These are phyloP conservation scores for Chenopodium formosanum DNA, from an alignment of 148 eudicot species.

Conservation along the genomic window DNA sequence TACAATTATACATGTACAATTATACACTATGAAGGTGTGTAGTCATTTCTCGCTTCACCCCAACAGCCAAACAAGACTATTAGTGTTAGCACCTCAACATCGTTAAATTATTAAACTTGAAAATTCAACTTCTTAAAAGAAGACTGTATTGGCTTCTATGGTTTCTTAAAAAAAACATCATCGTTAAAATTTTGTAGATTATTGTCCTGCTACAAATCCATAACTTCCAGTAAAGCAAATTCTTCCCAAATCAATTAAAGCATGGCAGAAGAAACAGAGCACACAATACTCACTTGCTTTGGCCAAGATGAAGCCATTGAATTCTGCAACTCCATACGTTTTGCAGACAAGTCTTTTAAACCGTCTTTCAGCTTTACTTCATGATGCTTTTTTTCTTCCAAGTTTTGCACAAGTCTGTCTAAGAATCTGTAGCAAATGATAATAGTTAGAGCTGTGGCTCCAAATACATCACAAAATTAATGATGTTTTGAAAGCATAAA, in stretches of 20 bases:
- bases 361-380: conserved; percentile 86
- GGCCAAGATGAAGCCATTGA: conserved; percentile 93
- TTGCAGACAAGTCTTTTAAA: conserved; percentile 69
- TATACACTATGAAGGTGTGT: background rate
- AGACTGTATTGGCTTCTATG: background rate
- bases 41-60: background rate
- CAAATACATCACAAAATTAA: background rate
- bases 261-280: background rate
- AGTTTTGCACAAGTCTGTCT: conserved; percentile 67
- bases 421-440: conserved; percentile 54
- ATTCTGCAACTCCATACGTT: conserved; percentile 93
- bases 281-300: conserved; percentile 68
- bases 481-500: background rate
- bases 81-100: background rate
- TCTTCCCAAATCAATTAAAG: background rate
- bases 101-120: background rate
- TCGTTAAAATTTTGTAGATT: background rate
- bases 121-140: background rate
- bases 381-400: conserved; percentile 95
- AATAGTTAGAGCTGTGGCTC: background rate
- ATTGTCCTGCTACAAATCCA: background rate
- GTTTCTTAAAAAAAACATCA: background rate
- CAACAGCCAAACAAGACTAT: background rate
- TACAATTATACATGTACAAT: background rate
- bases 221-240: background rate